phyloP scores from a whole-genome alignment of 2,329 filamentous ascomycete genomes.

The Ascochyta koolunga region DNA sequence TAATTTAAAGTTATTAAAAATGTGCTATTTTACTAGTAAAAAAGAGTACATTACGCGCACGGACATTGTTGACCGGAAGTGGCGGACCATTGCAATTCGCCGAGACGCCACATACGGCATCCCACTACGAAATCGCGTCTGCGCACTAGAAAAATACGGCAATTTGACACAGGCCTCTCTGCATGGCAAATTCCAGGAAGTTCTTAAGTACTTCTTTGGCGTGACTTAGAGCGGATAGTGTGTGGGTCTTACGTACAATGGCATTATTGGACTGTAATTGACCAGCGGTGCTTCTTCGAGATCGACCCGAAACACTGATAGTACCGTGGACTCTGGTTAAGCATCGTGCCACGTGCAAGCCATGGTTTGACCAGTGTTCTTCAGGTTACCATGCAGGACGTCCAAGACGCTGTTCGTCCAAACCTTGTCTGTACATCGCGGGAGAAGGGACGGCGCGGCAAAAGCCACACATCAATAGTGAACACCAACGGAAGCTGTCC shows the following conservation, averaged over 20 bases:
- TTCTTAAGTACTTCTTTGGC: background rate
- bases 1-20: too few relatives aligned
- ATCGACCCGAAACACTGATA: background rate
- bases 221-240: background rate
- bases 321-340: background rate
- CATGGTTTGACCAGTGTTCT: background rate
- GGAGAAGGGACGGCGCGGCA: background rate
- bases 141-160: background rate
- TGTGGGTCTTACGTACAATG: background rate
- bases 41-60: too few relatives aligned
- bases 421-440: background rate
- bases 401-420: background rate
- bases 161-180: background rate
- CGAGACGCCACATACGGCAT: conserved; percentile 4
- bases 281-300: background rate
- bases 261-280: background rate
- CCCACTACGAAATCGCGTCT: background rate
- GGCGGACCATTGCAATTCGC: conserved; percentile 9
- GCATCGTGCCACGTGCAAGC: conserved; percentile 2
- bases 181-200: background rate
- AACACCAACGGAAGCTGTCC: background rate
- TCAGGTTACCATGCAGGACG: background rate
- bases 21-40: too few relatives aligned
- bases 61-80: too few relatives aligned
- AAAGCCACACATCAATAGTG: background rate